These are phyloP conservation scores for Escallonia herrerae DNA, from an alignment of 129 eudicot species.

Conservation along the genomic window DNA sequence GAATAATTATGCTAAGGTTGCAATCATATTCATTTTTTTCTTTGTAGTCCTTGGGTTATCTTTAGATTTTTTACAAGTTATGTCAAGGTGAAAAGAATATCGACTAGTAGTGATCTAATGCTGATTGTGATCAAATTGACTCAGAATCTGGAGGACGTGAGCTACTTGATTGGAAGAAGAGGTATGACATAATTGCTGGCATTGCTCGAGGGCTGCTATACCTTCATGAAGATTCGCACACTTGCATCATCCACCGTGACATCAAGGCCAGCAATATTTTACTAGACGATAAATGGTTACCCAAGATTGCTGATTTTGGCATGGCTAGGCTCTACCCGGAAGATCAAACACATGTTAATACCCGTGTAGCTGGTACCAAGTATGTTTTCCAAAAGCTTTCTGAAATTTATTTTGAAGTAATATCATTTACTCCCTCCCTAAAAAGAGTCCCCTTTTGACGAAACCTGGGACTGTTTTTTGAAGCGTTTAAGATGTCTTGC, in stretches of 20 bases:
- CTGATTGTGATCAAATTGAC: constrained; percentile 15
- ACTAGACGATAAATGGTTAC: constrained; percentile 75
- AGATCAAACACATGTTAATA: constrained; percentile 68
- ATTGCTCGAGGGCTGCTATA: constrained; percentile 67
- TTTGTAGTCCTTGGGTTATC: no score
- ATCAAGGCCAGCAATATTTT: constrained; percentile 82
- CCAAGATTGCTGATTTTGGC: constrained; percentile 91
- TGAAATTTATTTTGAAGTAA: no score
- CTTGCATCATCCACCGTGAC: constrained; percentile 75
- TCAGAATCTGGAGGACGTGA: constrained; percentile 41
- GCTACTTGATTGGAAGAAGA: constrained; percentile 60
- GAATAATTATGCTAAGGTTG: no score
- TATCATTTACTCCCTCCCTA: no score
- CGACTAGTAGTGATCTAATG: no score
- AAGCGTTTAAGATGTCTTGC: no score
- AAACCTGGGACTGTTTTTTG: no score
- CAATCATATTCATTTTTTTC: no score
- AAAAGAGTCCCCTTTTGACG: no score
- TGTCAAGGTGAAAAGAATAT: no score
- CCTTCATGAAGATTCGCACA: constrained; percentile 72
- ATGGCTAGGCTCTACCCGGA: constrained; percentile 72
- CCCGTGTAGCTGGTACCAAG: constrained; percentile 90
- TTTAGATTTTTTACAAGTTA: no score
- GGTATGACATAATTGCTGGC: constrained; percentile 55
- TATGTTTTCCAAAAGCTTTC: constrained; percentile 28